These are phyloP conservation scores for Pharus latifolius DNA, from an alignment of 176 grass and related monocot genomes.

Conservation along the genomic window DNA sequence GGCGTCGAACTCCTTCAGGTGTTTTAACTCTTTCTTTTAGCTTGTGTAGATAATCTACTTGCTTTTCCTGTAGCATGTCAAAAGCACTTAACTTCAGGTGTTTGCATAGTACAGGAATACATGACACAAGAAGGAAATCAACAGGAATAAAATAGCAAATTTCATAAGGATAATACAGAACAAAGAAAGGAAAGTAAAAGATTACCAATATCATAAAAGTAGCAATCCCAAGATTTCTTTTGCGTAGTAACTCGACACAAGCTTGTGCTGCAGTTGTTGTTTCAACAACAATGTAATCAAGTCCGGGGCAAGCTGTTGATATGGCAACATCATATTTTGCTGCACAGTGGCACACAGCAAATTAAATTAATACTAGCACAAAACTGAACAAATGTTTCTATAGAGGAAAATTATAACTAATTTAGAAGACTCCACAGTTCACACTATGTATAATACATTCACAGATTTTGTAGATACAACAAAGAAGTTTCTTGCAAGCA, in stretches of 20 bases:
- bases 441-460: background rate
- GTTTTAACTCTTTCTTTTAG: conserved; percentile 55
- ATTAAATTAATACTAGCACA: conserved; percentile 2
- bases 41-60: conserved; percentile 52
- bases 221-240: conserved; percentile 69
- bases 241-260: conserved; percentile 81
- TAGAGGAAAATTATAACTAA: background rate
- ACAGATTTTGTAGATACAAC: no score
- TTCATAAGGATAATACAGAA: background rate
- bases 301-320: conserved; percentile 66
- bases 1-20: conserved; percentile 77
- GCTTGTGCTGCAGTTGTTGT: conserved; percentile 86
- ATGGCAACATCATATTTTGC: conserved; percentile 94
- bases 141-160: background rate
- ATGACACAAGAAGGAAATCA: conserved; percentile 3
- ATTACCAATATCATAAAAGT: conserved; percentile 97
- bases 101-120: background rate
- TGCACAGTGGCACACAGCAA: conserved; percentile 23
- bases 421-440: background rate
- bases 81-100: background rate
- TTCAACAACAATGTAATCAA: conserved; percentile 89
- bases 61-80: conserved; percentile 64
- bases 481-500: no score
- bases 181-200: conserved; percentile 7
- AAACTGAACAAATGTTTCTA: conserved; percentile 1